phyloP scores from a whole-genome alignment of 176 grass and related monocot genomes.

The Calamus simplicifolius region DNA sequence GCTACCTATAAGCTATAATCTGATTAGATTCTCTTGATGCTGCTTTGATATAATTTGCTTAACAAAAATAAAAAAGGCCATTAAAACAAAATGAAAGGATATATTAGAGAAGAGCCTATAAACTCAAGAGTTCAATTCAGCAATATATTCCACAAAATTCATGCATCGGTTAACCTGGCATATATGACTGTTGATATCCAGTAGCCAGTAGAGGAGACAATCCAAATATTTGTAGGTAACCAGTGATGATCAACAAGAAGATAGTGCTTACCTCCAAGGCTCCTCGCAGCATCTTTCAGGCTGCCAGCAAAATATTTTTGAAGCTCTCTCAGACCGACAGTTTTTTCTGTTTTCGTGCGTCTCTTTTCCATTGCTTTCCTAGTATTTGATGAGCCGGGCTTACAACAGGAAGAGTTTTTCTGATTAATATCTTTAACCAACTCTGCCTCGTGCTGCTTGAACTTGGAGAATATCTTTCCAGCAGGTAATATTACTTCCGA shows the following conservation, averaged over 20 bases:
- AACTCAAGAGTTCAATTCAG: too few species aligned
- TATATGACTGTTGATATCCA: too few species aligned
- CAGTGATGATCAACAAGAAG: not conserved
- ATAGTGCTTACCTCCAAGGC: slow-evolving; percentile 67
- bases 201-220: too few species aligned
- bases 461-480: slow-evolving; percentile 33
- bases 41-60: too few species aligned
- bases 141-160: too few species aligned
- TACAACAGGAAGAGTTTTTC: slow-evolving; percentile 14
- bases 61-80: too few species aligned
- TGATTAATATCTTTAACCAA: slow-evolving; percentile 24
- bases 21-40: too few species aligned
- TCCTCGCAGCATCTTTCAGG: slow-evolving; percentile 95
- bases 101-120: too few species aligned
- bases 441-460: slow-evolving; percentile 36
- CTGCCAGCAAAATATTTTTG: slow-evolving; percentile 91
- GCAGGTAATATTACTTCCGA: slow-evolving; percentile 27
- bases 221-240: too few species aligned
- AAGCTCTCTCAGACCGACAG: slow-evolving; percentile 64
- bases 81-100: too few species aligned
- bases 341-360: slow-evolving; percentile 72
- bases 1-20: too few species aligned
- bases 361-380: slow-evolving; percentile 57
- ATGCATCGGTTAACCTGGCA: too few species aligned
- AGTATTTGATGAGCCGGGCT: slow-evolving; percentile 29